Percentiles rank a stretch among this genome's conserved stretches.
phyloP scores from a whole-genome alignment of 2,329 filamentous ascomycete genomes.

The Xylaria sp. region DNA sequence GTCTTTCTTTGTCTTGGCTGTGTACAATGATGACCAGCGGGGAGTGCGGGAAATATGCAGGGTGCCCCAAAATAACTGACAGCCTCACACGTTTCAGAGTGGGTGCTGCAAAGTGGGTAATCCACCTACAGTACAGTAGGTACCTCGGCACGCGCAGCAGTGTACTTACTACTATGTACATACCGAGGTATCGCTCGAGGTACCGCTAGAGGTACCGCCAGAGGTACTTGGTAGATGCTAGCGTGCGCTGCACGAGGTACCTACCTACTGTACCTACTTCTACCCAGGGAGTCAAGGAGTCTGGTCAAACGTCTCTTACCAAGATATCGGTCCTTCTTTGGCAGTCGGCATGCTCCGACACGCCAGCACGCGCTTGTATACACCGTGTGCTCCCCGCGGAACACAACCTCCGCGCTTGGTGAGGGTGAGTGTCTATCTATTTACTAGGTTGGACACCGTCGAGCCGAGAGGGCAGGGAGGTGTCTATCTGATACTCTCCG shows the following conservation, averaged over 20 bases:
- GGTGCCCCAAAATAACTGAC: not conserved
- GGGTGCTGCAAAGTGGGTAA: not conserved
- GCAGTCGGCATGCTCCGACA: not conserved
- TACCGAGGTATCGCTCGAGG: too few species aligned
- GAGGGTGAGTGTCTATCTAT: too few species aligned
- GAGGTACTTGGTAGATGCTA: not conserved
- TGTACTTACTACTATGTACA: too few species aligned
- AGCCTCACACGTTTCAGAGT: conserved; percentile 10
- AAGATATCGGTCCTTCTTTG: conserved; percentile 15
- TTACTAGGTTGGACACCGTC: too few species aligned
- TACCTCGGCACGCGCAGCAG: too few species aligned
- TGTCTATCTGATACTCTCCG: not conserved
- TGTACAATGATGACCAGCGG: not conserved
- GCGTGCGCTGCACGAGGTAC: too few species aligned
- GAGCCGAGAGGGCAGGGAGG: not conserved
- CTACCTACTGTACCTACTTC: too few species aligned
- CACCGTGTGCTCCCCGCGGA: too few species aligned
- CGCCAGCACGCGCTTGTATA: too few species aligned
- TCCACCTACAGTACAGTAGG: not conserved
- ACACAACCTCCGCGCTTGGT: too few species aligned
- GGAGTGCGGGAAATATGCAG: not conserved
- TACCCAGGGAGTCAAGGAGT: not conserved
- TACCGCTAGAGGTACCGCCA: not conserved
- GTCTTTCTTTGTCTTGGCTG: too few species aligned
- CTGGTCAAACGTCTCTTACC: not conserved